Conservation (phyloP, 495 filamentous ascomycete genomes). For the Immersiella caudata region DNA sequence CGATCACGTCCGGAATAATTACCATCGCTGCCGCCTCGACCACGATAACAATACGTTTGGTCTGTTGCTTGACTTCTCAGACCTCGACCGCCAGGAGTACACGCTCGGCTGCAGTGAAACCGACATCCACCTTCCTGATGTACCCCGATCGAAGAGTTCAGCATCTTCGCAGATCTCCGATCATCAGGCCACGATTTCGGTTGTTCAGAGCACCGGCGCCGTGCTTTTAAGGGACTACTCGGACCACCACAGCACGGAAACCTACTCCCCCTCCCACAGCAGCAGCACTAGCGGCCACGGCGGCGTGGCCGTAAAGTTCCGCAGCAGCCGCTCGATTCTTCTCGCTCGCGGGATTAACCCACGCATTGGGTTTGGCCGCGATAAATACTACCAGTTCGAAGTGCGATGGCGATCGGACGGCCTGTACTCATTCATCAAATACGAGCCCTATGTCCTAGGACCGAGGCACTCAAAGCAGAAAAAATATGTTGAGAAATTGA, state of each 20-base stretch:
- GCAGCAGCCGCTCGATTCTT: slow-evolving; percentile 30
- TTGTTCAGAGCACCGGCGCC: slow-evolving; percentile 33
- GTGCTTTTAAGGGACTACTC: slow-evolving; percentile 37
- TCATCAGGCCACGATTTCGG: slow-evolving; percentile 35
- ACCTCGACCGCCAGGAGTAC: slow-evolving; percentile 18
- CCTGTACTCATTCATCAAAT: slow-evolving; percentile 28
- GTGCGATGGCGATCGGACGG: slow-evolving; percentile 31
- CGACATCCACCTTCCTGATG: slow-evolving; percentile 36
- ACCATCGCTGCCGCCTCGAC: slow-evolving; percentile 21
- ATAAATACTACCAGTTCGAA: slow-evolving; percentile 36
- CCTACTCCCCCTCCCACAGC: slow-evolving; percentile 19
- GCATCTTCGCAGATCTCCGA: slow-evolving; percentile 26
- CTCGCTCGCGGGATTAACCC: slow-evolving; percentile 36
- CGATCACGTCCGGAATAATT: slow-evolving; percentile 24
- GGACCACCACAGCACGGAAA: slow-evolving; percentile 25
- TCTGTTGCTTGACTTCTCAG: slow-evolving; percentile 32
- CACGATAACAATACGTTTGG: slow-evolving; percentile 19
- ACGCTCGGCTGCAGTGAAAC: slow-evolving; percentile 28
- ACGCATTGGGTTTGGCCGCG: slow-evolving; percentile 34
- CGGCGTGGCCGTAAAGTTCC: slow-evolving; percentile 29
- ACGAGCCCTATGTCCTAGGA: slow-evolving; percentile 31
- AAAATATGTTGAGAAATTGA: slow-evolving; percentile 29
- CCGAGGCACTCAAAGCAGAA: slow-evolving; percentile 27
- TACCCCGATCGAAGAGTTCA: slow-evolving; percentile 9
- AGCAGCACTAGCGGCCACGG: slow-evolving; percentile 12